Percentiles rank a stretch among this genome's conserved stretches.
phyloP scores from a whole-genome alignment of 2,329 filamentous ascomycete species.

The Davidsoniella eucalypti region DNA sequence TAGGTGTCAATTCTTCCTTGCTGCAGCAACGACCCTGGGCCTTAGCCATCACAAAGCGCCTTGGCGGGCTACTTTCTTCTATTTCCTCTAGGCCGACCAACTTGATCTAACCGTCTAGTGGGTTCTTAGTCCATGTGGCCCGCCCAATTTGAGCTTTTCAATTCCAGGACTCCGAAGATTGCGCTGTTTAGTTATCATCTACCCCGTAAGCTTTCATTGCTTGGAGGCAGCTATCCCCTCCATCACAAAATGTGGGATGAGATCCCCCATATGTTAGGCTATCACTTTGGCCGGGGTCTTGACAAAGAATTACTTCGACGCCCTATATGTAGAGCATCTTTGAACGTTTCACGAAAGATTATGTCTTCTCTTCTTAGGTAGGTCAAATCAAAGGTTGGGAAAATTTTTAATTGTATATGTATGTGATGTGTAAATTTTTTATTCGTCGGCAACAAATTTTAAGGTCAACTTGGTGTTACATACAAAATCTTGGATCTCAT shows the following conservation, averaged over 20 bases:
- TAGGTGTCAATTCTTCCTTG: constrained; percentile 12
- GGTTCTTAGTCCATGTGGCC: no score
- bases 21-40: constrained; percentile 6
- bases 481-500: no score
- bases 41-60: constrained; percentile 5
- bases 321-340: no score
- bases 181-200: background rate
- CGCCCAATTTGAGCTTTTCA: background rate
- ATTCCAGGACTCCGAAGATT: constrained; percentile 7
- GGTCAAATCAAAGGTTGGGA: no score
- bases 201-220: constrained; percentile 4
- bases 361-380: no score
- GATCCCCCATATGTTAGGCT: constrained; percentile 6
- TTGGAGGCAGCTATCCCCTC: background rate
- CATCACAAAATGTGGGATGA: background rate
- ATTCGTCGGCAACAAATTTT: no score
- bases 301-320: no score
- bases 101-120: background rate
- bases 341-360: no score
- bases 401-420: no score
- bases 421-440: no score
- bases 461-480: no score
- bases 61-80: background rate
- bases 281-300: background rate
- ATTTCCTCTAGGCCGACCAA: constrained; percentile 1